A percentile compares a stretch with the other conserved stretches of the same genome.
Evolutionary conservation across 1,284 basidiomycete species (phyloP).

Genomic region (Cystobasidium pallidum): DNA sequence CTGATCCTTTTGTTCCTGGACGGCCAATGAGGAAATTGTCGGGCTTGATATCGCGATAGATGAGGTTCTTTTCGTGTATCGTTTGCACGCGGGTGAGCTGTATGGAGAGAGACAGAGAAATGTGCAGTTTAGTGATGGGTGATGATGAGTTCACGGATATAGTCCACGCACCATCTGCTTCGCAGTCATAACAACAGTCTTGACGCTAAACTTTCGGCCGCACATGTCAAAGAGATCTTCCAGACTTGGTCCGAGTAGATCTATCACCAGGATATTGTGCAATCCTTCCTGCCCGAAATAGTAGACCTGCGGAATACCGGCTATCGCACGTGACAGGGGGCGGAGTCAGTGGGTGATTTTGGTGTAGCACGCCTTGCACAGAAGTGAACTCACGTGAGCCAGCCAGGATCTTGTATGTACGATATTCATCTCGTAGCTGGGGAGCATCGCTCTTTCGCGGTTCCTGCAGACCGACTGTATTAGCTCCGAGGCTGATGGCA

Average conservation of each 20-base stretch:
- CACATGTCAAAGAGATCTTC: constrained; percentile 98
- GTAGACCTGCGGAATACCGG: constrained; percentile 91
- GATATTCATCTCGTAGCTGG: constrained; percentile 93
- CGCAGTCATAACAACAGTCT: constrained; percentile 95
- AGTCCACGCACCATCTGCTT: constrained; percentile 83
- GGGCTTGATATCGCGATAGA: constrained; percentile 96
- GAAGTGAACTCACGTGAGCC: constrained; percentile 73
- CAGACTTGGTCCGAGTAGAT: constrained; percentile 86
- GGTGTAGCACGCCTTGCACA: constrained; percentile 28
- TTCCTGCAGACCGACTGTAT: constrained; percentile 64
- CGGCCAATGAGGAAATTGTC: constrained; percentile 95
- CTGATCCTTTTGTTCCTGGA: constrained; percentile 81
- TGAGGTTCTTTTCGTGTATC: constrained; percentile 95
- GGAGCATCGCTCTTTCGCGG: constrained; percentile 95
- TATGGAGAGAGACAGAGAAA: background rate
- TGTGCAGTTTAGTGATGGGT: no score
- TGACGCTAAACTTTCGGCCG: constrained; percentile 87
- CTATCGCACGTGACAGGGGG: constrained; percentile 58
- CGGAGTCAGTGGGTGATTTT: constrained; percentile 28
- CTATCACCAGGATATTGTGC: constrained; percentile 95
- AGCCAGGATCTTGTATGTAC: constrained; percentile 91
- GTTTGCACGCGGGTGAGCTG: constrained; percentile 87
- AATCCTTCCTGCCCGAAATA: constrained; percentile 98
- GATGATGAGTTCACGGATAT: constrained; percentile 51
- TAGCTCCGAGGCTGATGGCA: background rate